Base-by-base conservation (phyloP, 208 protist genomes). In the Crithidia mellificae region DNA sequence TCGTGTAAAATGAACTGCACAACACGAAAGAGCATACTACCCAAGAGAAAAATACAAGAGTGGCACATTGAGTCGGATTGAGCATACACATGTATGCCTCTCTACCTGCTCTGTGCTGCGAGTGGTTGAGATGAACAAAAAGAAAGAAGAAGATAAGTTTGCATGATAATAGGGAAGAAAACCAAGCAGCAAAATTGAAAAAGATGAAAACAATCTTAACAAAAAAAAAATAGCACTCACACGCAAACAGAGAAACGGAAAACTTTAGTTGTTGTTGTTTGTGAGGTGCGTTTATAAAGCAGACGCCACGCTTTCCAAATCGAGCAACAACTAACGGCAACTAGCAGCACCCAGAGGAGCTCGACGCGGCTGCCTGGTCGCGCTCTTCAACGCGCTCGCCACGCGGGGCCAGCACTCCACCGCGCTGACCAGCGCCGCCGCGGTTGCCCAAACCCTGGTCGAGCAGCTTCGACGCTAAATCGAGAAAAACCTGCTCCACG, bases 391-490 rank as follows among this genome's bases (percentile, higher is more conserved):
- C 38, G 12, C 49, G 63, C 58, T 78, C 54, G 74, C 69, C 46
- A 59, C 78, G 49, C 53, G 75, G 61, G 53, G 70, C 57, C 72
- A 72, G 17, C 25, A 69, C 54, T 24, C 68, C 46, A 27, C 66
- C 38, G 47, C 79, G 51, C 39, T 43, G 22, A 30, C 68, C 66
- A 1, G 34, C 68, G 17, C 47, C 61, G 12, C 71, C 53, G 3
- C 72, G 74, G 34, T 78, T 81, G 9, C 72, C 78, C n/a, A 90
- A 57, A 9, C 87, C 85, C 39, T 84, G 98, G 24, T 97, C 91
- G 38, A 99, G 92, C 58, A 99, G 93, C 38, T 84, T 85, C 44
- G 81, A 69, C 2, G 97, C 98, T 17, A 98, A 96, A 59, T 84
- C 76, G 27, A 95, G 70, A 78, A 97, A 97, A 12, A 90, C 73